These are phyloP conservation scores for Melastoma candidum DNA, from an alignment of 441 rosid species.

Conservation along the genomic window DNA sequence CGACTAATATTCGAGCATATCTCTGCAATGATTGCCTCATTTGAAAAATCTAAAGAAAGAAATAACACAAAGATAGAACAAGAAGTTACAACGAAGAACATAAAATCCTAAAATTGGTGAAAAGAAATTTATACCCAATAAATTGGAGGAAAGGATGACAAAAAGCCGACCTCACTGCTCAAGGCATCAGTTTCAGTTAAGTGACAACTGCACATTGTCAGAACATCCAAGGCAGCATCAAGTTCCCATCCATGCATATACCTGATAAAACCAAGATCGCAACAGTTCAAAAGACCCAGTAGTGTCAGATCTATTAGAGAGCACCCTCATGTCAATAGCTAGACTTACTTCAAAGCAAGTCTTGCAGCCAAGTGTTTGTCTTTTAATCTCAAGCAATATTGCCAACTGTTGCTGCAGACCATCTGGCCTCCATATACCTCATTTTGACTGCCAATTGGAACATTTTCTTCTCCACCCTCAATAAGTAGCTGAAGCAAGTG, in stretches of 20 bases:
- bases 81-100: background rate
- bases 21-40: slow-evolving; percentile 85
- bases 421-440: slow-evolving; percentile 53
- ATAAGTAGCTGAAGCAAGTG: slow-evolving; percentile 77
- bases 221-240: slow-evolving; percentile 84
- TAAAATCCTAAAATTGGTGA: background rate
- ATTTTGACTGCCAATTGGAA: slow-evolving; percentile 36
- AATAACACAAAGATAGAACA: background rate
- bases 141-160: background rate
- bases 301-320: background rate
- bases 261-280: slow-evolving; percentile 32
- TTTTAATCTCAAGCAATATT: slow-evolving; percentile 95
- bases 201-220: slow-evolving; percentile 99
- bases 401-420: slow-evolving; percentile 88
- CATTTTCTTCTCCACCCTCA: slow-evolving; percentile 66
- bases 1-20: slow-evolving; percentile 80
- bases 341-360: slow-evolving; percentile 81
- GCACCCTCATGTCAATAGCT: background rate
- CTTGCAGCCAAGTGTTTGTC: slow-evolving; percentile 84
- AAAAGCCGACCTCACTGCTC: slow-evolving; percentile 52
- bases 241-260: slow-evolving; percentile 93
- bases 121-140: no score
- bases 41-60: slow-evolving; percentile 48
- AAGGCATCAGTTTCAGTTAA: slow-evolving; percentile 53
- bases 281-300: background rate